Percentiles rank a stretch among this genome's conserved stretches.
These are phyloP conservation scores for Thinopyrum obtusiflorum DNA, from an alignment of 202 grass and related monocot species.

Conservation along the genomic window DNA sequence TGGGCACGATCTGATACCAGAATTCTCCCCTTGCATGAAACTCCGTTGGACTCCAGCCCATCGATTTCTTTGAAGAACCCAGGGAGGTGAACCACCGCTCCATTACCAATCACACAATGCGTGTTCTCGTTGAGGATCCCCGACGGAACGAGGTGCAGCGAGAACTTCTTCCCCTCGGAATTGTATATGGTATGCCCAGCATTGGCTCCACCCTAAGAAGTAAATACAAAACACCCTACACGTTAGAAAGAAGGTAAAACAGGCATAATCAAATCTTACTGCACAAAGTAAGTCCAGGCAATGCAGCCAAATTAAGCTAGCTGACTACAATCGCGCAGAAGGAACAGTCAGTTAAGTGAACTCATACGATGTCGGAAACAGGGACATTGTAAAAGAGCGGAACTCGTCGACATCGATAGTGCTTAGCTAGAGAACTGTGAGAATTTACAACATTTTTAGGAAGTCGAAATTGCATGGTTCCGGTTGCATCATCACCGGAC, in stretches of 20 bases:
- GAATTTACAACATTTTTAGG: background rate
- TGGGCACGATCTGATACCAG: constrained; percentile 82
- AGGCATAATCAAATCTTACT: background rate
- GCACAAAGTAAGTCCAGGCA: background rate
- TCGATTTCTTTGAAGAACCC: constrained; percentile 88
- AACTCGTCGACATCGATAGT: background rate
- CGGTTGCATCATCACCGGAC: background rate
- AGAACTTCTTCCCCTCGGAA: constrained; percentile 85
- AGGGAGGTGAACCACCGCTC: constrained; percentile 84
- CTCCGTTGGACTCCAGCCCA: constrained; percentile 66
- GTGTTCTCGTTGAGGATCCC: constrained; percentile 88
- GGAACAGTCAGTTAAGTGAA: background rate
- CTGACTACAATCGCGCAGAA: background rate
- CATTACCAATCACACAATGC: constrained; percentile 82
- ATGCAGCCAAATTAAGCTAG: background rate
- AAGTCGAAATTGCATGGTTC: background rate
- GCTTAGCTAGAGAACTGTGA: background rate
- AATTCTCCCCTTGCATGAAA: constrained; percentile 72
- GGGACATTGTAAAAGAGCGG: background rate
- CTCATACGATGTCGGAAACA: background rate
- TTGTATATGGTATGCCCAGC: constrained; percentile 97
- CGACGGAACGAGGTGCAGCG: constrained; percentile 87
- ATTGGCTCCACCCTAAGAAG: constrained; percentile 81
- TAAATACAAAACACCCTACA: constrained; percentile 6
- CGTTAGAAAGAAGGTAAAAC: constrained; percentile 7